Conservation (phyloP, 768 basidiomycete species). For the Boletus sp. region DNA sequence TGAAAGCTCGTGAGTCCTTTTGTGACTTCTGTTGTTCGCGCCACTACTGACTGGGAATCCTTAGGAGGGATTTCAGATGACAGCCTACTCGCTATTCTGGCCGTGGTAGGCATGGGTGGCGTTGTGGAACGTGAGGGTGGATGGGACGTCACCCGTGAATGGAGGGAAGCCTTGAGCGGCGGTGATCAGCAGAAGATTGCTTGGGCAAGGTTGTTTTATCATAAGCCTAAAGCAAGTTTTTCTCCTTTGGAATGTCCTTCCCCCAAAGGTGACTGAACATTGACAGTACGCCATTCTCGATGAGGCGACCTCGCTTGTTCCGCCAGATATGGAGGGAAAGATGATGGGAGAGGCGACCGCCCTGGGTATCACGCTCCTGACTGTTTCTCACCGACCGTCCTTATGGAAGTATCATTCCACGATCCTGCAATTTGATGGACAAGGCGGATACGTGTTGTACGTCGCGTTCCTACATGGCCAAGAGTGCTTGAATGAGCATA, state of each 20-base stretch:
- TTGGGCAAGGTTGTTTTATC: slow-evolving; percentile 96
- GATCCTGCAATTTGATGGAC: slow-evolving; percentile 90
- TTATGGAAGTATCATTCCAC: slow-evolving; percentile 90
- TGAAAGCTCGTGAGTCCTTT: slow-evolving; percentile 63
- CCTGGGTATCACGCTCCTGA: slow-evolving; percentile 88
- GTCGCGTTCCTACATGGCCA: slow-evolving; percentile 30
- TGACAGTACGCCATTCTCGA: slow-evolving; percentile 93
- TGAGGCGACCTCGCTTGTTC: slow-evolving; percentile 94
- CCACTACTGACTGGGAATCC: slow-evolving; percentile 5
- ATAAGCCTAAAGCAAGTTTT: slow-evolving; percentile 74
- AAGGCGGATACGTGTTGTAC: slow-evolving; percentile 94
- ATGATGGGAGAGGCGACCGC: slow-evolving; percentile 94
- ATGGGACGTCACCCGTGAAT: slow-evolving; percentile 87
- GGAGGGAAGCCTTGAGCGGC: slow-evolving; percentile 91
- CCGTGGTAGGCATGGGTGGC: slow-evolving; percentile 77
- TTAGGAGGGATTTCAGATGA: slow-evolving; percentile 71
- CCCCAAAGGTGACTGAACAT: background rate
- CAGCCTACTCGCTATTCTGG: slow-evolving; percentile 69
- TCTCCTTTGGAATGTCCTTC: background rate
- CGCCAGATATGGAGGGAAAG: slow-evolving; percentile 84
- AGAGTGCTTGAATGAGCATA: background rate
- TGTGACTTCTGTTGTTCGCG: background rate
- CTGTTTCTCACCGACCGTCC: slow-evolving; percentile 93
- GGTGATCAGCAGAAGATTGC: slow-evolving; percentile 98
- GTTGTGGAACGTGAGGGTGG: slow-evolving; percentile 96